Base-by-base conservation (phyloP, 805 yeast species). In the Brettanomyces bruxellensis region DNA sequence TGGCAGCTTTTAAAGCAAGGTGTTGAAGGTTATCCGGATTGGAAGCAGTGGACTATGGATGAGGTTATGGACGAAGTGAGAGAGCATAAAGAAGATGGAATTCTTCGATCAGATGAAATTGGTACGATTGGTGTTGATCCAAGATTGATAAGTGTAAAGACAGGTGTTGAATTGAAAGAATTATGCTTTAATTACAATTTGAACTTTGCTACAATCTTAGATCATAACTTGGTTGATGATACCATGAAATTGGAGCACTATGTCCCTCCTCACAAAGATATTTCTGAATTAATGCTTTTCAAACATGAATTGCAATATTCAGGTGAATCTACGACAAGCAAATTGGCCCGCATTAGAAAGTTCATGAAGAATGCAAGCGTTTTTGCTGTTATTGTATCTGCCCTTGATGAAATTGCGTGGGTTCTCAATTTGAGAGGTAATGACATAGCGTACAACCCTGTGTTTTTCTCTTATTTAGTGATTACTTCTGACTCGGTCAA, bases 1-100 rank as follows among this genome's bases (percentile, higher is more conserved):
- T 93, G 98, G 98, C 64, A 67, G 2, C 66, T 93, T 41, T 71
- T 93, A 49, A 89, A 84, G 59, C 95, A 83, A 61, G 95, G 95
- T 4, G 68, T 72, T 34, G 72, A 75, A n/a, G 85, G 81, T 32
- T 75, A 75, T 36, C 78, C 82, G 12, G 70, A 83, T 5, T 91
- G 98, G 98, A 79, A 79, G 50, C 80, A 81, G 45, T 93, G 88
- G 83, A 76, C 81, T 41, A 68, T 81, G 25, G 73, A 77, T 5
- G 73, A 79, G 48, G 77, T 82, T 40, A 11, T 40, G 14, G 23
- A 40, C n/a, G 42, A 28, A 25, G 6, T 40, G 9, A 40, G 23
- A 22, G 42, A 40, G 11, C 18, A n/a, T 11, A n/a, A 28, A 11
- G 25, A 18, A 7, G 42, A 40, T 22, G 34, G 34, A 6, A 9